Conservation (phyloP, 768 basidiomycete species). For the Lentinula raphanica region DNA sequence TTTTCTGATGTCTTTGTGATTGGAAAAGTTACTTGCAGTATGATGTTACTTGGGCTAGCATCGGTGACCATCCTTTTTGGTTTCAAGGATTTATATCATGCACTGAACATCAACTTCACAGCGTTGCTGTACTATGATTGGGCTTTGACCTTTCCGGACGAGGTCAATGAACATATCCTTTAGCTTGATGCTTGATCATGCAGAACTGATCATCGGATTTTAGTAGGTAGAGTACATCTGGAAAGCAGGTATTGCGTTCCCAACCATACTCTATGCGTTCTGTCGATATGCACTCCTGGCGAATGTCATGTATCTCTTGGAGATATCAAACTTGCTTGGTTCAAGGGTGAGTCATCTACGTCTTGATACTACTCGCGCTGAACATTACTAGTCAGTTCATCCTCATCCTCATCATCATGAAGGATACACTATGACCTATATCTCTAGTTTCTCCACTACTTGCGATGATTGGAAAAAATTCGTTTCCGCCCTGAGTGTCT, state of each 20-base stretch:
- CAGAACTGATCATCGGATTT: not conserved
- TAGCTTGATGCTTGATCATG: not conserved
- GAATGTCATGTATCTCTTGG: slow-evolving; percentile 27
- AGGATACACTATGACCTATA: no score
- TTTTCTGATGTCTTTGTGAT: no score
- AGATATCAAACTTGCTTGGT: slow-evolving; percentile 15
- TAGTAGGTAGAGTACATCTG: slow-evolving; percentile 23
- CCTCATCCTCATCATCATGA: not conserved
- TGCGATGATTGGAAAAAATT: slow-evolving; percentile 23
- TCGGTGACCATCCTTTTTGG: not conserved
- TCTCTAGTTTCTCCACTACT: slow-evolving; percentile 9
- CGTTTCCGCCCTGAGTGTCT: slow-evolving; percentile 23
- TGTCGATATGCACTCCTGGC: slow-evolving; percentile 30
- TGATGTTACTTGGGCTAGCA: slow-evolving; percentile 2
- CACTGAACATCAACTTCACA: not conserved
- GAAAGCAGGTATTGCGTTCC: slow-evolving; percentile 19
- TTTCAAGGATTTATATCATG: not conserved
- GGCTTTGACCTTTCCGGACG: slow-evolving; percentile 23
- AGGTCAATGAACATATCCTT: slow-evolving; percentile 12
- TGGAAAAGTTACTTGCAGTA: slow-evolving; percentile 4
- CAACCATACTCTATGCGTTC: slow-evolving; percentile 27
- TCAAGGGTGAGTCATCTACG: slow-evolving; percentile 2
- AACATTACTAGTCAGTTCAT: not conserved
- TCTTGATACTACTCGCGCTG: not conserved
- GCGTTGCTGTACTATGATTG: slow-evolving; percentile 29